Conservation (phyloP, 192 early-diverging fungal genomes). For the Coemansia sp. region DNA sequence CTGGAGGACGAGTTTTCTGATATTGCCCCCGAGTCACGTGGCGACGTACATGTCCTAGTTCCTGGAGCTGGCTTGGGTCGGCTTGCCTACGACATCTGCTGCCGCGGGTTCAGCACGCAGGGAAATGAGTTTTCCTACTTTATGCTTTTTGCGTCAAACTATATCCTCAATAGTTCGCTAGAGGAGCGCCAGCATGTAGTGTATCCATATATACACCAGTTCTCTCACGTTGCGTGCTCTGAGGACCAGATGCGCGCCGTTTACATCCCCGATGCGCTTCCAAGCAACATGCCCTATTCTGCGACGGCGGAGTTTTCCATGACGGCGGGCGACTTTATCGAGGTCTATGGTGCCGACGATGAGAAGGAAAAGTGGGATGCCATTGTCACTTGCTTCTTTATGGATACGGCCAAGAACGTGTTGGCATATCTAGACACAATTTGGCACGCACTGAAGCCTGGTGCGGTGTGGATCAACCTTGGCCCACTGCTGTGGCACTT, state of each 20-base stretch:
- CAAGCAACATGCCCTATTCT: slow-evolving; percentile 48
- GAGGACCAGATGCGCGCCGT: slow-evolving; percentile 70
- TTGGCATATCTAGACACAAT: slow-evolving; percentile 87
- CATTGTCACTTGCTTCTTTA: slow-evolving; percentile 95
- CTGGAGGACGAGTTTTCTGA: slow-evolving; percentile 63
- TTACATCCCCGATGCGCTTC: slow-evolving; percentile 83
- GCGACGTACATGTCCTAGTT: slow-evolving; percentile 73
- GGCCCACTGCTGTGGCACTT: slow-evolving; percentile 95
- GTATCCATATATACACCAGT: slow-evolving; percentile 93
- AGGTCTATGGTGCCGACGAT: slow-evolving; percentile 75
- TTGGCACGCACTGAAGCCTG: slow-evolving; percentile 71
- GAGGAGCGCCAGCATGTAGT: slow-evolving; percentile 66
- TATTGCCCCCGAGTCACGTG: slow-evolving; percentile 48
- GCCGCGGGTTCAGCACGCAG: slow-evolving; percentile 73
- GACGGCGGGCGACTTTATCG: slow-evolving; percentile 96
- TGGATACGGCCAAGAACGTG: slow-evolving; percentile 95
- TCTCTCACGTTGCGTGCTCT: slow-evolving; percentile 72
- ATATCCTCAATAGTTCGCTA: slow-evolving; percentile 83
- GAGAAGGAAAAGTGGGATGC: slow-evolving; percentile 81
- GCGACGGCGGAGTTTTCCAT: slow-evolving; percentile 83
- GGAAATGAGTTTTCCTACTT: slow-evolving; percentile 97
- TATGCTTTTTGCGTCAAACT: slow-evolving; percentile 95
- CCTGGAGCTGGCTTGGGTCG: slow-evolving; percentile 97
- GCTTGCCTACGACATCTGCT: slow-evolving; percentile 90
- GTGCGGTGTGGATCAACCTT: slow-evolving; percentile 84